Evolutionary conservation across 768 basidiomycete species (phyloP), one percentile per base, ranked within the genome.

Genomic region (Mycena metata): DNA sequence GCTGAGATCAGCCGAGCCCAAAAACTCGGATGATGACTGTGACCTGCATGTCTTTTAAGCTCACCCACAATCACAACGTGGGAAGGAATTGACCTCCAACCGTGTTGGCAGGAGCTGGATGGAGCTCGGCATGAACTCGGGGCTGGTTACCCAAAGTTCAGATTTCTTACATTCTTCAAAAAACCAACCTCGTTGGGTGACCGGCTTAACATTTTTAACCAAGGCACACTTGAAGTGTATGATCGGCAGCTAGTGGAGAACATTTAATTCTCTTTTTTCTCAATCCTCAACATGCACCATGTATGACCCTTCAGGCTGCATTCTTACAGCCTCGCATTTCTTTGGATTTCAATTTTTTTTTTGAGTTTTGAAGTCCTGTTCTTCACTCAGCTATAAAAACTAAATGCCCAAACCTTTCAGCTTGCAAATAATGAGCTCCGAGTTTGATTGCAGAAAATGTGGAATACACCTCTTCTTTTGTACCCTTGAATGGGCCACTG

Each of bases 161-260:
- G 26, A 2, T 62, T 62, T 50, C 23, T 62, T 16, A 50, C 60
- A 0, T 62, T 50, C 0, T 62, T 26, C 26, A 63, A 63, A 30
- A 68, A 68, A 50, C 60, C 67, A 17, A 21, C 30, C 43, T 21
- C 60, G 55, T 54, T 68, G 67, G 67, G 66, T 67, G 60, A 68
- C 60, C 33, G 41, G 45, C 39, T 51, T 23, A 68, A 39, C 35
- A 43, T 10, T 12, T 3, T 23, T 26, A 57, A 63, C 49, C 66
- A 58, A 4, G 30, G 46, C 57, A 59, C 55, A 7, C 41, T 43
- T 16, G 26, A 36, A 36, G 36, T 12, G 12, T 36, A 36, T 36
- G 7, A 36, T 36, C 36, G 36, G 12, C 36, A 12, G 36, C 24
- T 46, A 13, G 55, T 46, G 36, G 19, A 56, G 17, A 23, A 49